Evolutionary conservation across 208 protist genomes (phyloP).

Genomic region (Willaertia magna): DNA sequence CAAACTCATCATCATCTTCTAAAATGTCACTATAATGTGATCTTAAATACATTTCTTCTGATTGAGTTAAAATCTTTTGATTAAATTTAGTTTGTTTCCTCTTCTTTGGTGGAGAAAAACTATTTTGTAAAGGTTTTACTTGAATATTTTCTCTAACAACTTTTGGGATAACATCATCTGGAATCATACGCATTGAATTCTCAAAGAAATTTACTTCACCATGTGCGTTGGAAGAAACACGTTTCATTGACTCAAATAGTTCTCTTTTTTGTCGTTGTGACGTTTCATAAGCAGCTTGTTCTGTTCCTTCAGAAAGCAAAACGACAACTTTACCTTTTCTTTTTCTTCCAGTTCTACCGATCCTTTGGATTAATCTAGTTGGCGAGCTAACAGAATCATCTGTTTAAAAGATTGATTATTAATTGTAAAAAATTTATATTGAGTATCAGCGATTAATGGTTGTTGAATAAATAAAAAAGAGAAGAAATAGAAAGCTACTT

Average conservation of each 20-base stretch:
- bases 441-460: too few species aligned
- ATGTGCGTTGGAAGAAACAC: not conserved
- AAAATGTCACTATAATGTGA: too few species aligned
- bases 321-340: conserved; percentile 20
- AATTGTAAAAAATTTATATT: not conserved
- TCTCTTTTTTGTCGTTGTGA: too few species aligned
- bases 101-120: not conserved
- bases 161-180: not conserved
- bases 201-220: not conserved
- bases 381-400: conserved; percentile 36
- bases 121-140: not conserved
- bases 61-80: too few species aligned
- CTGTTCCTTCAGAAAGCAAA: conserved; percentile 3
- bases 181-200: not conserved
- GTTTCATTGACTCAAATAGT: not conserved
- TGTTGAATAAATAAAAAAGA: not conserved
- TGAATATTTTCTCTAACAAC: not conserved
- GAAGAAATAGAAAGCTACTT: not conserved
- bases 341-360: conserved; percentile 56
- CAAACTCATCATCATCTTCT: too few species aligned
- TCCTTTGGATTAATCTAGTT: conserved; percentile 44
- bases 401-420: too few species aligned
- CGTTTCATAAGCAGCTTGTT: not conserved
- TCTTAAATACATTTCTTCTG: too few species aligned
- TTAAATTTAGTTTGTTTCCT: not conserved